phyloP scores from a whole-genome alignment of 2,329 filamentous ascomycete genomes.

The Fusarium odoratissimum region DNA sequence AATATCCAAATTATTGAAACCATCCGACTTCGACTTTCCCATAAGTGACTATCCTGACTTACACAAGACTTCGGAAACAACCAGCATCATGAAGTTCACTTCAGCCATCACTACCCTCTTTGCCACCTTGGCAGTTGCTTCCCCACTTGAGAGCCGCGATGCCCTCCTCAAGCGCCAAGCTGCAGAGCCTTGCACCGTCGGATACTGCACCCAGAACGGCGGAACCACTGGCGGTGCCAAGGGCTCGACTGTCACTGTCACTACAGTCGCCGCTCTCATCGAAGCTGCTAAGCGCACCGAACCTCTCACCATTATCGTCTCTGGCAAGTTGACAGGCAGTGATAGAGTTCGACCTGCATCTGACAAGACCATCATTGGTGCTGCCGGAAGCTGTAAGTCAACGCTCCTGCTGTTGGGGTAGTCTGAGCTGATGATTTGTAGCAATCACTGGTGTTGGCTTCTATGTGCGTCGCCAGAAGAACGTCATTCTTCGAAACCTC shows the following conservation, averaged over 20 bases:
- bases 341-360: conserved; percentile 45
- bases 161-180: conserved; percentile 55
- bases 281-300: conserved; percentile 43
- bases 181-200: conserved; percentile 57
- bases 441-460: conserved; percentile 62
- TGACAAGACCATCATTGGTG: conserved; percentile 61
- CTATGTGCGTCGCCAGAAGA: conserved; percentile 62
- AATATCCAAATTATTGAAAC: background rate
- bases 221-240: conserved; percentile 48
- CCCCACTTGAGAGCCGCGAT: conserved; percentile 28
- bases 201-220: conserved; percentile 50
- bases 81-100: conserved; percentile 30
- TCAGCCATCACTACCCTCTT: conserved; percentile 22
- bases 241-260: conserved; percentile 47
- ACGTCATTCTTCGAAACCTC: conserved; percentile 73
- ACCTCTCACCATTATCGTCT: conserved; percentile 47
- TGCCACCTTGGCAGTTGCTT: conserved; percentile 28
- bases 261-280: conserved; percentile 40
- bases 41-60: background rate
- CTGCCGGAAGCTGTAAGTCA: conserved; percentile 38
- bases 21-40: background rate
- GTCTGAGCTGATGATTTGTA: conserved; percentile 3
- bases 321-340: conserved; percentile 44
- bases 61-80: background rate
- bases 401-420: rapidly evolving